Conservation (phyloP, 768 basidiomycete species). For the Leccinum boreale region DNA sequence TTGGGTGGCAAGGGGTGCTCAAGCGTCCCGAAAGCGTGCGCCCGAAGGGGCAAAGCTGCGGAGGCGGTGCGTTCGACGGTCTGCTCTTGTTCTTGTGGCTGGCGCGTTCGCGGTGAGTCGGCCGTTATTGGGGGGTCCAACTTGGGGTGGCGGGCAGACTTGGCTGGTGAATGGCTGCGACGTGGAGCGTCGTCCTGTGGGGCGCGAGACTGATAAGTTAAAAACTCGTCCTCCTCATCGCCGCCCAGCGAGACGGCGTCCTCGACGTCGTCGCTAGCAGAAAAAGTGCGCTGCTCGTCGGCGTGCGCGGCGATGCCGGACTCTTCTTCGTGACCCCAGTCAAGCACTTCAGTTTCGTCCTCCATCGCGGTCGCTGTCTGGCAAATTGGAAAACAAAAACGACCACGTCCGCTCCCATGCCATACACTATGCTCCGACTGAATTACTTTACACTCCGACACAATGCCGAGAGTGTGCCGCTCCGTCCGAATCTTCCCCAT, state of each 20-base stretch:
- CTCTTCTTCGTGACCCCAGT: slow-evolving; percentile 63
- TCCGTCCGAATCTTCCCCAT: slow-evolving; percentile 11
- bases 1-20: slow-evolving; percentile 71
- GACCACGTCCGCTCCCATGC: slow-evolving; percentile 9
- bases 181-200: slow-evolving; percentile 17
- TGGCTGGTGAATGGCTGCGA: slow-evolving; percentile 19
- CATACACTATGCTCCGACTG: slow-evolving; percentile 9
- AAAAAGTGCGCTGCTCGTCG: slow-evolving; percentile 34
- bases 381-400: slow-evolving; percentile 1
- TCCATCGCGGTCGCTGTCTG: slow-evolving; percentile 42
- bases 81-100: slow-evolving; percentile 7
- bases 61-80: slow-evolving; percentile 12
- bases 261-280: slow-evolving; percentile 44
- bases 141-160: slow-evolving; percentile 8
- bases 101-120: slow-evolving; percentile 2
- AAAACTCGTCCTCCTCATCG: slow-evolving; percentile 65
- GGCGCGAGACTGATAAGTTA: slow-evolving; percentile 39
- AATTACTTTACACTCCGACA: slow-evolving; percentile 16
- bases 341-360: slow-evolving; percentile 65
- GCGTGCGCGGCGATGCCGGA: slow-evolving; percentile 39
- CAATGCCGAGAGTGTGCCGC: slow-evolving; percentile 23
- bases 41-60: slow-evolving; percentile 20
- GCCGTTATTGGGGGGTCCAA: slow-evolving; percentile 11
- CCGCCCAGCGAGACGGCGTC: slow-evolving; percentile 71
- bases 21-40: slow-evolving; percentile 25